These are phyloP conservation scores for Ogataea hybrid DNA, from an alignment of 1,139 yeast genomes.

Conservation along the genomic window DNA sequence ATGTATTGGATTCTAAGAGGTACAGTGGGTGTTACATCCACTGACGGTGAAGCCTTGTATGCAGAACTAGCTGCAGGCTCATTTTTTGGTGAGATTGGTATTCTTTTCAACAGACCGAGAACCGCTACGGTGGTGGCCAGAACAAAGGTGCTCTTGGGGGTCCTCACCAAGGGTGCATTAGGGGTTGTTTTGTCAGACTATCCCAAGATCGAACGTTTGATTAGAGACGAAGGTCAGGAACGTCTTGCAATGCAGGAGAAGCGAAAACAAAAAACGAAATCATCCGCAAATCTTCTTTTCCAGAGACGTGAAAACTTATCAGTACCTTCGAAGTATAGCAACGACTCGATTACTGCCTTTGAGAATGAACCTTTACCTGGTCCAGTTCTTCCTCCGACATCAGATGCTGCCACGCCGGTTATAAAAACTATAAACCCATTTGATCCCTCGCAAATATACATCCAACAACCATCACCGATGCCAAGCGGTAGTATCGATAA, in stretches of 20 bases:
- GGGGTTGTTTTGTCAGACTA: constrained; percentile 57
- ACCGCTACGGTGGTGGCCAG: constrained; percentile 80
- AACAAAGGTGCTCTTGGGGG: constrained; percentile 64
- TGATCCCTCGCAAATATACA: background rate
- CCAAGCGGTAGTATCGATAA: constrained; percentile 43
- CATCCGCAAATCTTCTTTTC: constrained; percentile 17
- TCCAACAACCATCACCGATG: constrained; percentile 2
- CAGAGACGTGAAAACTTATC: constrained; percentile 7
- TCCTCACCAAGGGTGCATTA: constrained; percentile 62
- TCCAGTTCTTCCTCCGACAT: constrained; percentile 32
- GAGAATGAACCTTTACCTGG: constrained; percentile 33
- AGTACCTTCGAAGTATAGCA: background rate
- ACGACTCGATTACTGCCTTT: constrained; percentile 27
- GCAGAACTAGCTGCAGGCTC: constrained; percentile 70
- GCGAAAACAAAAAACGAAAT: constrained; percentile 37
- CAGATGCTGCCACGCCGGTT: constrained; percentile 2
- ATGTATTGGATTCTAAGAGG: constrained; percentile 83
- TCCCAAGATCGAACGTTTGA: constrained; percentile 64
- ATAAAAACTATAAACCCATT: constrained; percentile 1
- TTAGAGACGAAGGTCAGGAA: constrained; percentile 77
- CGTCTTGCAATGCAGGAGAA: constrained; percentile 68
- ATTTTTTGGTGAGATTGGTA: constrained; percentile 79
- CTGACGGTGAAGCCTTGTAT: constrained; percentile 72
- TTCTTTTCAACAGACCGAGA: constrained; percentile 68
- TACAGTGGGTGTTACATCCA: constrained; percentile 66